Base-by-base conservation (phyloP, 2,329 filamentous ascomycete species). In the Metarhizium humberi region DNA sequence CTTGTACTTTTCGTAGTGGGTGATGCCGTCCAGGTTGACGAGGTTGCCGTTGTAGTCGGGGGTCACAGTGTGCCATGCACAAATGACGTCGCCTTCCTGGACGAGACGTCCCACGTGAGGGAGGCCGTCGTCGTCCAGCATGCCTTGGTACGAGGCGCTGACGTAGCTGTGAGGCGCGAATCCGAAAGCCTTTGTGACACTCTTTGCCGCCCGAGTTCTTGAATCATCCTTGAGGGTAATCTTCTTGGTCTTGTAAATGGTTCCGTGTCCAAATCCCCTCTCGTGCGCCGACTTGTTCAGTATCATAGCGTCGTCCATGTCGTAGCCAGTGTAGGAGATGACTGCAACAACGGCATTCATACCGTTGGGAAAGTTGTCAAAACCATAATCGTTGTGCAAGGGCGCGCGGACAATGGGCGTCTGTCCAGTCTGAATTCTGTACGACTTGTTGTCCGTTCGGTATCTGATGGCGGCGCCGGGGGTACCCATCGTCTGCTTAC, bases 231-330 rank as follows among this genome's bases (percentile, higher is more conserved):
- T 88, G 18, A 97, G 80, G 40, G 88, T 84, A 66, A 94, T 85
- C 66, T 95, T 88, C 74, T 97, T 96, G 8, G 91, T 95, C 77
- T 99, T 99, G 80, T 96, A 99, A 64, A 99, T 91, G 5, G 92
- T 95, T 55, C 94, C 94, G 66, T 97, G 85, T 42, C 91, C 92
- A 66, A 99, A 97, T 14, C 94, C 94, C 62, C 94, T 85, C 72
- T 99, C 94, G 71, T 96, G 90, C 3, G 92, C 86, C 20, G 91
- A 96, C 71, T 97, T 97, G 78, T 97, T 97, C 68, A 99, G 79
- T 68, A 99, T 97, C 92, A 97, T 97, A 69, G 94, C 94, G 74
- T 99, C 94, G 78, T 99, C 94, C 94, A 99, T 99, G 79, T 99
- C 94, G 74, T 97, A 99, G 52, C 92, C 94, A 2, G 92, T 97